Evolutionary conservation across 345 rosid species (phyloP), one percentile per base, ranked within the genome.

Genomic region (Eutrema japonicum): DNA sequence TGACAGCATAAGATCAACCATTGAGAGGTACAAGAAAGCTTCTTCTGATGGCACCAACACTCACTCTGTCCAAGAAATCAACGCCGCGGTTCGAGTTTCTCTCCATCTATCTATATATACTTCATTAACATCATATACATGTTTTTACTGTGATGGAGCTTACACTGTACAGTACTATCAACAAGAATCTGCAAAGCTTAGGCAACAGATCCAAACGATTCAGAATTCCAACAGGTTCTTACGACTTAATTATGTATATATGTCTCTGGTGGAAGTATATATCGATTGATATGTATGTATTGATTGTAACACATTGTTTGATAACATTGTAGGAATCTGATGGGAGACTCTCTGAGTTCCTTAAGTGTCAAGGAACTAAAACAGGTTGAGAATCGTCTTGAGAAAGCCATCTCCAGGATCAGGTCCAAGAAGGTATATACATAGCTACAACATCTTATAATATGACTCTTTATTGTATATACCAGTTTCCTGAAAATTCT

Each of bases 21-120:
- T 92, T 49, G 98, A 95, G 35, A 88, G 91, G 85, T 95, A 92
- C 88, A 92, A 92, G 85, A 95, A 90, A 82, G 98, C 97, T 29
- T 74, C 75, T 55, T 94, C 97, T 10, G 99, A 94, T 66, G 74
- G 79, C 62, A 66, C 90, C 61, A 85, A 83, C 60, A 59, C 89
- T 0, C 73, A 75, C 56, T 79, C 96, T 10, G 86, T 90, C 70
- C 87, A 88, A n/a, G 96, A 95, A 70, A 95, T 95, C 72, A 95
- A 95, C 84, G 99, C 99, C 11, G 97, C 94, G 89, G 99, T 92
- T 64, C n/a, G 7, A 27, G 33, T 36, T 35, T 65, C 10, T 60
- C 10, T 48, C 64, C 4, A 50, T 73, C 30, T 64, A 59, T 42
- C 3, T 33, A 16, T 18, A 16, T 18, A 65, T 32, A 65, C 62